phyloP scores from a whole-genome alignment of 2,329 filamentous ascomycete species.

The Fusarium sp. region DNA sequence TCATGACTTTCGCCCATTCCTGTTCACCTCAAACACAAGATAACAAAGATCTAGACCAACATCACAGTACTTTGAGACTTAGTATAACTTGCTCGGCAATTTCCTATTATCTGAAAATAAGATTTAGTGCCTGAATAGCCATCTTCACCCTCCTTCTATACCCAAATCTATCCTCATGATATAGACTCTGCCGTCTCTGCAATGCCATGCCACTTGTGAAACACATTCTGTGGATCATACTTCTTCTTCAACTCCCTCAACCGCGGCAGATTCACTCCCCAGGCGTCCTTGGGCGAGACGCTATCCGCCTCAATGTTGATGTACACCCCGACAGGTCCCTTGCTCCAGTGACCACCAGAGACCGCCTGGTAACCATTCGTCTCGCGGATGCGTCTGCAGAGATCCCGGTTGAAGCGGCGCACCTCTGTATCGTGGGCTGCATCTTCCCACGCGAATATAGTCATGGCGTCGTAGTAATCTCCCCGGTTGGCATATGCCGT shows the following conservation, averaged over 20 bases:
- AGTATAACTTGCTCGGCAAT: background rate
- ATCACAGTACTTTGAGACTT: background rate
- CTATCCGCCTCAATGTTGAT: slow-evolving; percentile 46
- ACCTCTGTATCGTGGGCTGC: slow-evolving; percentile 51
- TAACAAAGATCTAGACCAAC: background rate
- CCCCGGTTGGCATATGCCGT: slow-evolving; percentile 61
- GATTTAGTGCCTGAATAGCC: background rate
- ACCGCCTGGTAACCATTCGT: slow-evolving; percentile 40
- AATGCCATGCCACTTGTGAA: slow-evolving; percentile 48
- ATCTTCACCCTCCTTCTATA: background rate
- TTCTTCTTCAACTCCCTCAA: slow-evolving; percentile 49
- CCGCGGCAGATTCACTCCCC: slow-evolving; percentile 46
- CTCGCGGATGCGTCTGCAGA: slow-evolving; percentile 44
- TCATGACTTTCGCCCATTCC: background rate
- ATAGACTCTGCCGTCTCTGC: background rate
- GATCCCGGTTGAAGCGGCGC: slow-evolving; percentile 52
- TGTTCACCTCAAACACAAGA: too few relatives aligned
- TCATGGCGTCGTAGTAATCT: slow-evolving; percentile 56
- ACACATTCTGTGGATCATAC: slow-evolving; percentile 51
- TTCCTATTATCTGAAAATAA: background rate
- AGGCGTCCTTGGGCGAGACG: slow-evolving; percentile 44
- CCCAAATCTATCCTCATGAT: background rate
- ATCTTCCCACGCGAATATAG: slow-evolving; percentile 56
- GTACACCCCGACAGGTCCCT: slow-evolving; percentile 44
- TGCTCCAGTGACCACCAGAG: slow-evolving; percentile 23